Evolutionary conservation across 352 stramenopile species (phyloP), one percentile per base, ranked within the genome.

Genomic region (Phytophthora rubi): DNA sequence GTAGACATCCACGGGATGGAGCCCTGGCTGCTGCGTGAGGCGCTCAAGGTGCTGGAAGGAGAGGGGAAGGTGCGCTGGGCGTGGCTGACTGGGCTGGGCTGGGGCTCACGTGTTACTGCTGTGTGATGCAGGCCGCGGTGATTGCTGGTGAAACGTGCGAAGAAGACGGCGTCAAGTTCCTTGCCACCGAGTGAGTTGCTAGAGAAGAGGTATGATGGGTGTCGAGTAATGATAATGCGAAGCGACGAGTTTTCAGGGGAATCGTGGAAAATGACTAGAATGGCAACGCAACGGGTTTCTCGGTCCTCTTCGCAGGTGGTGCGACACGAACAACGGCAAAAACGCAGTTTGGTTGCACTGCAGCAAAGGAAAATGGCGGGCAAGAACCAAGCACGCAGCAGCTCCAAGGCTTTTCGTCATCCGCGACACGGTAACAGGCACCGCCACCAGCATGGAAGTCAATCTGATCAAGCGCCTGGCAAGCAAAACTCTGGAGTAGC

Each of bases 111-210:
- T 53, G 42, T 3, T 54, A 42, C 23, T 61, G 47, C 16, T 42
- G 7, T 2, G 18, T 32, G 6, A 6, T 59, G 9, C 44, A 92
- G 85, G 88, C 85, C 12, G 85, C 82, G 18, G 86, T 95, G 39
- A 94, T 95, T 63, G 80, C 85, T 7, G 88, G 88, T 21, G 82
- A 89, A 70, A 95, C 88, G 32, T 89, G 85, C 35, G 86, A 95
- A 68, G 86, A 95, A 70, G 85, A 94, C 72, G 88, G 88, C 48
- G 88, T 95, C 73, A 95, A 95, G 71, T 95, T 95, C 62, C 71
- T 95, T 44, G 73, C 85, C 12, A 83, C 78, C 0, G 84, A 92
- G 35, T 94, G 80, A 28, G 39, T 7, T 44, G 32, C 53, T 21
- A 15, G 44, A 52, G 53, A 45, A 51, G 54, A 71, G 48, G 64